phyloP scores from a whole-genome alignment of 768 basidiomycete species.

The Auricularia auricula-judae region DNA sequence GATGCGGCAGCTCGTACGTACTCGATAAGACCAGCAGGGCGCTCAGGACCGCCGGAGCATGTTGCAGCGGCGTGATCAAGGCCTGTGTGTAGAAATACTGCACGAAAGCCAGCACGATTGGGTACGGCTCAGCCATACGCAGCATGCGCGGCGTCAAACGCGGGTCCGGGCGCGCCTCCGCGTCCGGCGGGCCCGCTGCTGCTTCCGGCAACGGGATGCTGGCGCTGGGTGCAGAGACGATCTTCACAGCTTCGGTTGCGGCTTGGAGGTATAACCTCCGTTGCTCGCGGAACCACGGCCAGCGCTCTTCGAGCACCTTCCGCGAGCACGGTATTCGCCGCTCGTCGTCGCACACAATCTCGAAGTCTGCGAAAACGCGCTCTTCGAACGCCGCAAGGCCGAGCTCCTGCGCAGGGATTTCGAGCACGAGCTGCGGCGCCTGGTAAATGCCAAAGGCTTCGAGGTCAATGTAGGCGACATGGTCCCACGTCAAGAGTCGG shows the following conservation, averaged over 20 bases:
- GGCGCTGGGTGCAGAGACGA: conserved; percentile 48
- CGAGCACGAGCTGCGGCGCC: conserved; percentile 43
- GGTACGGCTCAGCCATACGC: conserved; percentile 78
- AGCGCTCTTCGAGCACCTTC: conserved; percentile 76
- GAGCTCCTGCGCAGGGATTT: conserved; percentile 68
- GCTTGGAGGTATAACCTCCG: conserved; percentile 44
- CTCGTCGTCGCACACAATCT: conserved; percentile 86
- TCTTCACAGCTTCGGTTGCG: conserved; percentile 45
- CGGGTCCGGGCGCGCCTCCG: conserved; percentile 49
- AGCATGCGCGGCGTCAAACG: conserved; percentile 71
- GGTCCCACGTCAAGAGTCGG: conserved; percentile 82
- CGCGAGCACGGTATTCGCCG: conserved; percentile 73
- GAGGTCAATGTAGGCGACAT: conserved; percentile 80
- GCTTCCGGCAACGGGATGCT: conserved; percentile 50
- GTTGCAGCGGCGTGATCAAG: conserved; percentile 83
- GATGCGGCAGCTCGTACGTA: conserved; percentile 68
- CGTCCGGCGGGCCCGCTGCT: conserved; percentile 20
- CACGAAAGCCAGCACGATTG: conserved; percentile 76
- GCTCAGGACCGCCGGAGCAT: conserved; percentile 79
- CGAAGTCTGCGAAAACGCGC: conserved; percentile 75
- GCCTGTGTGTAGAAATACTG: conserved; percentile 91
- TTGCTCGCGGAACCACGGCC: conserved; percentile 90
- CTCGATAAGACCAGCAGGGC: conserved; percentile 76
- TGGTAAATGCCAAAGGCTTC: conserved; percentile 96
- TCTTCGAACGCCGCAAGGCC: conserved; percentile 81